phyloP scores from a whole-genome alignment of 176 grass and related monocot species.

The Panicum miliaceum region DNA sequence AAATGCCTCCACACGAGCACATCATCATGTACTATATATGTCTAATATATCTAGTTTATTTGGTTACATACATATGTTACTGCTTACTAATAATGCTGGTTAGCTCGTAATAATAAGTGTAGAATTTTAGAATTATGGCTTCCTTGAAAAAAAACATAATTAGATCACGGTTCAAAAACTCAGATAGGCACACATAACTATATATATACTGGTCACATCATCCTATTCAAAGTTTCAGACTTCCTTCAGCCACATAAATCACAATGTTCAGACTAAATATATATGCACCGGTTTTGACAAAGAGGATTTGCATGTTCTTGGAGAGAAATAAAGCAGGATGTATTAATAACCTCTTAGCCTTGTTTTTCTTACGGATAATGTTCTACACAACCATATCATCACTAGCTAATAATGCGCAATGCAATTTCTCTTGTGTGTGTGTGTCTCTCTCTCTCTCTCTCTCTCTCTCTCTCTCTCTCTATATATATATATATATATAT shows the following conservation, averaged over 20 bases:
- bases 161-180: background rate
- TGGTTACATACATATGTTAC: background rate
- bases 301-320: background rate
- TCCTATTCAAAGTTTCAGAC: background rate
- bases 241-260: background rate
- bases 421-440: too few species aligned
- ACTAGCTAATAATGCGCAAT: background rate
- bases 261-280: background rate
- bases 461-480: too few species aligned
- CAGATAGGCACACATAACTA: background rate
- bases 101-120: background rate
- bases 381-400: background rate
- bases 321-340: background rate
- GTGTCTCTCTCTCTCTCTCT: too few species aligned
- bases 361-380: constrained; percentile 2
- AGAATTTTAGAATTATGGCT: background rate
- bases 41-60: background rate
- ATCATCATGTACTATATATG: background rate
- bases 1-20: background rate
- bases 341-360: background rate
- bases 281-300: background rate
- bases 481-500: too few species aligned
- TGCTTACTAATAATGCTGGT: background rate
- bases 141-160: background rate
- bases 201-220: background rate